A percentile compares a stretch with the other conserved stretches of the same genome.
These are phyloP conservation scores for Eucalyptus cladocalyx DNA, from an alignment of 345 rosid species.

Conservation along the genomic window DNA sequence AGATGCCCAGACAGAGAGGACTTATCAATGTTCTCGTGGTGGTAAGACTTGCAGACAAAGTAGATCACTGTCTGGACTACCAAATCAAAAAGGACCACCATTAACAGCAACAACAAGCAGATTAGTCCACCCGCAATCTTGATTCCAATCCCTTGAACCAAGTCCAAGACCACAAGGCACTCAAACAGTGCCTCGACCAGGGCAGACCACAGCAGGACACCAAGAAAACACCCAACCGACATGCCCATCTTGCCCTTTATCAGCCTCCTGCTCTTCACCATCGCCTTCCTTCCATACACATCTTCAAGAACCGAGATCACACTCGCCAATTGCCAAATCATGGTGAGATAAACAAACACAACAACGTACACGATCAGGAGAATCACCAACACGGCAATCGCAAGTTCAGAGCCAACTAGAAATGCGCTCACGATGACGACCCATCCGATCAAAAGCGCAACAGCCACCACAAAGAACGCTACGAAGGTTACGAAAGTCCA, in stretches of 20 bases:
- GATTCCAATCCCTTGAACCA: neutral
- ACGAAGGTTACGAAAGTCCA: neutral
- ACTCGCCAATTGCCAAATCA: slow-evolving; percentile 29
- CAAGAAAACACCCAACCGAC: neutral
- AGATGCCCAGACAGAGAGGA: too few relatives aligned
- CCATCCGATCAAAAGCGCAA: neutral
- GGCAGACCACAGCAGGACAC: neutral
- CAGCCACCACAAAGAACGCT: neutral
- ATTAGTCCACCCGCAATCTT: slow-evolving; percentile 5
- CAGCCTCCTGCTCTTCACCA: slow-evolving; percentile 14
- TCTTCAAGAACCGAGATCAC: slow-evolving; percentile 47
- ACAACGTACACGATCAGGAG: neutral
- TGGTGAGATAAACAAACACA: slow-evolving; percentile 12
- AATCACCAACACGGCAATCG: neutral
- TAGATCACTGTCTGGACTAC: slow-evolving; percentile 30
- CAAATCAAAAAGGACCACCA: slow-evolving; percentile 10
- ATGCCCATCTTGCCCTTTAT: slow-evolving; percentile 25
- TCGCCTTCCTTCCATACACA: slow-evolving; percentile 23
- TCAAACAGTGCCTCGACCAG: neutral
- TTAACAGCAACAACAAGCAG: slow-evolving; percentile 8
- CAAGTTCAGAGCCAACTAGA: neutral
- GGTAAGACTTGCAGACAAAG: slow-evolving; percentile 44
- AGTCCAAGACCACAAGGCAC: neutral
- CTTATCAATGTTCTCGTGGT: neutral
- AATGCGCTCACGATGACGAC: neutral